Conservation (phyloP, 2,329 filamentous ascomycete species). For the Pyrenochaeta sp. region DNA sequence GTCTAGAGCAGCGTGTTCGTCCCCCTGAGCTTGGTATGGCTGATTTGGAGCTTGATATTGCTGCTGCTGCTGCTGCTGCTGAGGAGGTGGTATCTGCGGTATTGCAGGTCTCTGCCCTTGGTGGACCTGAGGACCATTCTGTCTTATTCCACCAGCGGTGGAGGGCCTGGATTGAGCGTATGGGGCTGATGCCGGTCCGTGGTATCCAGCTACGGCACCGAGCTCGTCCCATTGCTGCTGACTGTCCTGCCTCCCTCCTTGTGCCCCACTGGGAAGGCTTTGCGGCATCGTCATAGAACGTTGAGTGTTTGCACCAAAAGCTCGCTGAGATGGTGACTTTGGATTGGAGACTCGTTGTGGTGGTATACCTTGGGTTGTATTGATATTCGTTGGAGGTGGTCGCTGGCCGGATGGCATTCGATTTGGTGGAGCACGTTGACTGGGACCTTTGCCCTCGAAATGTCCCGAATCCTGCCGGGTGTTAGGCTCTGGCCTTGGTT, state of each 20-base stretch:
- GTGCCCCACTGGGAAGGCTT: constrained; percentile 25
- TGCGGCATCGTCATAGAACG: constrained; percentile 51
- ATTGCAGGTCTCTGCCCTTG: constrained; percentile 42
- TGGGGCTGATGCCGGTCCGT: constrained; percentile 47
- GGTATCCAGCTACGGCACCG: constrained; percentile 44
- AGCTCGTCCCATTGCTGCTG: constrained; percentile 47
- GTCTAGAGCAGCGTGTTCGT: constrained; percentile 55
- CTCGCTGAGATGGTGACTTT: constrained; percentile 38
- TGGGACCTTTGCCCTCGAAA: constrained; percentile 37
- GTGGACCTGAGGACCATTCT: constrained; percentile 29
- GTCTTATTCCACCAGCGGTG: constrained; percentile 43
- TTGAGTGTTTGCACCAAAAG: constrained; percentile 41
- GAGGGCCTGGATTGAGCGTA: constrained; percentile 48
- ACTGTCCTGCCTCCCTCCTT: constrained; percentile 22
- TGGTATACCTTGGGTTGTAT: constrained; percentile 21
- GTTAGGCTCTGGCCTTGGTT: constrained; percentile 28
- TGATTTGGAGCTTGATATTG: constrained; percentile 30
- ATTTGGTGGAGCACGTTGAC: constrained; percentile 36
- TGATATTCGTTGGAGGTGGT: constrained; percentile 33
- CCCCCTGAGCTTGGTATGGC: constrained; percentile 30
- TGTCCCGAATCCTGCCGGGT: constrained; percentile 48
- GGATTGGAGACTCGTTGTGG: constrained; percentile 28
- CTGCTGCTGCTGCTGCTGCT: constrained; percentile 27
- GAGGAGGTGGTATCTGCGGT: constrained; percentile 30
- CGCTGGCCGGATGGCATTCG: constrained; percentile 35